Evolutionary conservation across 108 stramenopile genomes (phyloP), one percentile per base, ranked within the genome.

Genomic region (Nitzschia sp.): DNA sequence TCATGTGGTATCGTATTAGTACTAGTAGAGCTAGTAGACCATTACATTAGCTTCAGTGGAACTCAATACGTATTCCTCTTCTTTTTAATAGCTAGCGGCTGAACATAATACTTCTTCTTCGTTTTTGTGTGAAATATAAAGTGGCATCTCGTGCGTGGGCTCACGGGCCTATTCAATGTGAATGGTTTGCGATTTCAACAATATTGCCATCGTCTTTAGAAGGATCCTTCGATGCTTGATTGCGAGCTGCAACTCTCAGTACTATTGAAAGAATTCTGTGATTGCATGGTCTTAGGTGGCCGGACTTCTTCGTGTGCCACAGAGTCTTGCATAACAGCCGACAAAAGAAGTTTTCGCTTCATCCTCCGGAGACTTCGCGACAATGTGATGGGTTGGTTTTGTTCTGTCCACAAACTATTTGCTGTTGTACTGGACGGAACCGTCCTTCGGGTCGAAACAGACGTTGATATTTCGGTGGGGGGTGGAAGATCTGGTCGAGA

Each of bases 341-440:
- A 18, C 42, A 62, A 46, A 23, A 62, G 42, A 6, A 62, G 38
- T 42, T 46, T 38, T 42, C 61, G 61, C 24, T 62, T 62, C 61
- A 62, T 62, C 1, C 61, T 27, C 24, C 61, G 2, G 11, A 62
- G 33, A 46, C 25, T 38, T 18, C 61, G 61, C n/a, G 42, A 36
- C 42, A 62, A 15, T n/a, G 61, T n/a, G 21, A 51, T 19, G 13
- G n/a, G 4, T 19, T 51, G 8, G 19, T 51, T 19, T 17, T 51
- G 49, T 17, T 19, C 21, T 42, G 38, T 8, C 8, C 38, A 42
- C 38, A 15, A 15, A 42, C 38, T 42, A 8, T 42, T 42, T 8
- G 38, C n/a, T n/a, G n/a, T n/a, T n/a, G n/a, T n/a, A n/a, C n/a
- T n/a, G 38, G 15, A 42, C 38, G 38, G 38, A 42, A 42, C 38